phyloP scores from a whole-genome alignment of 192 early-diverging fungal genomes.

The Dissophora ornata region DNA sequence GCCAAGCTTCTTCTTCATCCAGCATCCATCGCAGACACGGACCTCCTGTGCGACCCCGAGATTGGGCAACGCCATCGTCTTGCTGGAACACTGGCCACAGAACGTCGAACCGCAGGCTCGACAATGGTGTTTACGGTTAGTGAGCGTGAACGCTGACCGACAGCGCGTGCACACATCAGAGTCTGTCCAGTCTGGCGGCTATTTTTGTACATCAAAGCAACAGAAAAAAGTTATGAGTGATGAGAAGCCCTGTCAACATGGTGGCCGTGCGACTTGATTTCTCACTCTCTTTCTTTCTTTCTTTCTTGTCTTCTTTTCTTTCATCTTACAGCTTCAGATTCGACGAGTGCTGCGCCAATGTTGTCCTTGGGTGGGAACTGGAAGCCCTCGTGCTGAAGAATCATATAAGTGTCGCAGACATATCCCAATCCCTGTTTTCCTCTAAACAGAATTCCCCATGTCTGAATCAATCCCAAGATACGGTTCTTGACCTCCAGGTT shows the following conservation, averaged over 20 bases:
- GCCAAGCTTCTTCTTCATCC: conserved; percentile 68
- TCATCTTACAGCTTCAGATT: conserved; percentile 89
- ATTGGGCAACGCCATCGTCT: conserved; percentile 85
- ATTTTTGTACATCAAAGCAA: neutral
- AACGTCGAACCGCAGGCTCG: conserved; percentile 98
- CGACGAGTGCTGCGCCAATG: conserved; percentile 76
- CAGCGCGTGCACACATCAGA: conserved; percentile 95
- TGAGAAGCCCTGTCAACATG: neutral
- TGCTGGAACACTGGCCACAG: conserved; percentile 93
- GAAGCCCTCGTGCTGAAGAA: conserved; percentile 83
- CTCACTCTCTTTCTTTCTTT: too few species aligned
- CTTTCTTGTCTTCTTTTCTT: too few species aligned
- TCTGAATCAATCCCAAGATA: conserved; percentile 86
- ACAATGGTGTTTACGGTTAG: conserved; percentile 99
- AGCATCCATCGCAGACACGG: conserved; percentile 96
- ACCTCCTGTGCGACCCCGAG: conserved; percentile 91
- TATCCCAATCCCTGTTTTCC: conserved; percentile 84
- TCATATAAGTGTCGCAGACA: conserved; percentile 83
- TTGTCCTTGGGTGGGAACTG: conserved; percentile 80
- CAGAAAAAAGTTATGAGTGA: neutral
- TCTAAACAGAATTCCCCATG: conserved; percentile 88
- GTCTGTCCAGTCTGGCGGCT: conserved; percentile 99
- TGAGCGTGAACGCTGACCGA: conserved; percentile 89
- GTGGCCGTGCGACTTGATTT: too few species aligned
- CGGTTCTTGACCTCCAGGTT: conserved; percentile 84